phyloP scores from a whole-genome alignment of 768 basidiomycete genomes.

The Scleroderma citrinum region DNA sequence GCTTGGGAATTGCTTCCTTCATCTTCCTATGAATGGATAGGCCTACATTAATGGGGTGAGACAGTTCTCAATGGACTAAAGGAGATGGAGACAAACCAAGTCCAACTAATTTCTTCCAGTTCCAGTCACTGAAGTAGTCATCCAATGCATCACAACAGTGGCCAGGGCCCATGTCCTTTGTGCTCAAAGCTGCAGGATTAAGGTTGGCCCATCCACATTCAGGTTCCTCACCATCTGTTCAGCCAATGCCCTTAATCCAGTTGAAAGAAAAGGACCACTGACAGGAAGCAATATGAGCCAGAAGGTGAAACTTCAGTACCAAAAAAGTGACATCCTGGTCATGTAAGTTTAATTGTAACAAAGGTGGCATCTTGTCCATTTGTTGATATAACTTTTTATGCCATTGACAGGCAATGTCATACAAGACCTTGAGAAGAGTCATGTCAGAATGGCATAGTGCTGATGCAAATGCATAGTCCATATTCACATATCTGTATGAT shows the following conservation, averaged over 20 bases:
- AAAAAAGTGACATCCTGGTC: slow-evolving; percentile 3
- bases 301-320: slow-evolving; percentile 36
- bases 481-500: slow-evolving; percentile 11
- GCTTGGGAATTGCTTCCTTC: slow-evolving; percentile 5
- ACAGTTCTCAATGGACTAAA: background rate
- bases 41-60: background rate
- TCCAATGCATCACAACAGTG: slow-evolving; percentile 31
- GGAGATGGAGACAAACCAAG: slow-evolving; percentile 18
- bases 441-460: background rate
- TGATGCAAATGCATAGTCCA: slow-evolving; percentile 12
- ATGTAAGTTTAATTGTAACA: background rate
- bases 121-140: slow-evolving; percentile 29
- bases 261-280: slow-evolving; percentile 28
- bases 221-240: slow-evolving; percentile 24
- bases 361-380: slow-evolving; percentile 1
- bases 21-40: background rate
- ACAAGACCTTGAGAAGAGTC: slow-evolving; percentile 5
- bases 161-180: slow-evolving; percentile 33
- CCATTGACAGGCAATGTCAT: slow-evolving; percentile 16
- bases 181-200: slow-evolving; percentile 28
- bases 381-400: background rate
- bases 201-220: slow-evolving; percentile 34
- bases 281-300: slow-evolving; percentile 26
- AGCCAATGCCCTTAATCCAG: slow-evolving; percentile 4
- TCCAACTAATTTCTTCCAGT: slow-evolving; percentile 30